Base-by-base conservation (phyloP, 345 rosid genomes). In the Pelargonium nanum region DNA sequence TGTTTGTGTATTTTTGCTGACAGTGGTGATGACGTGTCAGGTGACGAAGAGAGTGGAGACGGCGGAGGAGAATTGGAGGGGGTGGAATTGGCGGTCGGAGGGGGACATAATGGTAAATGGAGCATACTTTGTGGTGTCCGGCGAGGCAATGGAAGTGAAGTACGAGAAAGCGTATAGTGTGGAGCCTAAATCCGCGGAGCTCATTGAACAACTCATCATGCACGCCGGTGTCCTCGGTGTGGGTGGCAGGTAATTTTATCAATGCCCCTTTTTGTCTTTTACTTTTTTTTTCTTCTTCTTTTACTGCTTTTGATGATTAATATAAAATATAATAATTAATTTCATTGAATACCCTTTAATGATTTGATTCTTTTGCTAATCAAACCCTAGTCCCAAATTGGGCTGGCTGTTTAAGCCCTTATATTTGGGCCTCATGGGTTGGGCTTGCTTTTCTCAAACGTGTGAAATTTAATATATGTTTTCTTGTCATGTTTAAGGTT, bases 61-160 rank as follows among this genome's bases (percentile, higher is more conserved):
- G 6, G 77, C 55, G 0, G 88, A 83, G 1, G 86, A 76, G 0
- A 69, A 84, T 0, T 93, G 99, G 99, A 87, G 56, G 52, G 86
- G 64, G 5, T 93, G 99, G 99, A 87, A 88, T 28, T 92, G 98
- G 98, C 79, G 95, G 72, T 92, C 98, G 1, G 96, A 89, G 53
- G 96, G 97, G 25, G 99, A 93, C 61, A 50, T 83, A 16, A 0
- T 93, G 90, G 99, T 85, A 19, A 93, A 93, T 20, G 99, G 97
- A 22, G 99, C 99, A 1, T 89, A 78, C 65, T 93, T 93, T 22
- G 82, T 89, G 32, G 85, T 89, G 4, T 93, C 99, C 0, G 99
- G 97, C 1, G 75, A 74, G 61, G 95, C 70, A 22, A 72, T 82
- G 0, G 95, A 92, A 65, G 85, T 82, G 53, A 80, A 74, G 60